Percentiles rank a stretch among this genome's conserved stretches.
Conservation (phyloP, 2,329 filamentous ascomycete species). For the Aspergillus ustus region DNA sequence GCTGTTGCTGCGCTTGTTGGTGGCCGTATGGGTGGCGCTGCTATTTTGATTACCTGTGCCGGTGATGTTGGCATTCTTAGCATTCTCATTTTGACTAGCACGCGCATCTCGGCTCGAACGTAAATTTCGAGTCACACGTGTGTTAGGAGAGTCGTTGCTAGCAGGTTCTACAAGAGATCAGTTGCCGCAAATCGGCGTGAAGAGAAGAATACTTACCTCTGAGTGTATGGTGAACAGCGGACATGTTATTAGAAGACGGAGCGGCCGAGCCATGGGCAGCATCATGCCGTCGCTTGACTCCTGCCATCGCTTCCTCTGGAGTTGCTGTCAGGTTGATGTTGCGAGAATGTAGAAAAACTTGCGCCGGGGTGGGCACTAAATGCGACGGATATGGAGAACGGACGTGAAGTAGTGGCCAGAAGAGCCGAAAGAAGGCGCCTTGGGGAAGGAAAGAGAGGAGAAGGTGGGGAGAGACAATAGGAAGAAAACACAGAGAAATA, state of each 20-base stretch:
- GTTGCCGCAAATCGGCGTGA: not conserved
- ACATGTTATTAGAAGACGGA: conserved; percentile 21
- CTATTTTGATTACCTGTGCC: conserved; percentile 20
- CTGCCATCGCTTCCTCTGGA: conserved; percentile 40
- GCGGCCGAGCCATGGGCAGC: conserved; percentile 29
- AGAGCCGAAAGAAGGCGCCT: conserved; percentile 3
- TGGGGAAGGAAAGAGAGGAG: conserved; percentile 5
- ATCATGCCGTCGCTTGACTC: conserved; percentile 40
- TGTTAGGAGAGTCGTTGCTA: conserved; percentile 21
- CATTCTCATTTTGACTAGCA: conserved; percentile 25
- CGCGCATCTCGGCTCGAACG: conserved; percentile 31
- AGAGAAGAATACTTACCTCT: conserved; percentile 27
- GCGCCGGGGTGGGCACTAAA: not conserved
- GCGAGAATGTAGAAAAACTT: not conserved
- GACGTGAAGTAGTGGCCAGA: conserved; percentile 1
- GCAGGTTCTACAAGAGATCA: conserved; percentile 25
- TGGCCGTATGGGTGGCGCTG: conserved; percentile 9
- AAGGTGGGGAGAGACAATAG: conserved; percentile 3
- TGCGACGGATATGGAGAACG: not conserved
- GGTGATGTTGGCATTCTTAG: conserved; percentile 12
- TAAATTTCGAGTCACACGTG: conserved; percentile 30
- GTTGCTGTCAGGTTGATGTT: conserved; percentile 9
- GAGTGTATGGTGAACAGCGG: conserved; percentile 25
- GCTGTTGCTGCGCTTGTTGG: conserved; percentile 17
- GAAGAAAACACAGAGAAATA: conserved; percentile 1